Evolutionary conservation across 2,329 filamentous ascomycete species (phyloP), one percentile per base, ranked within the genome.

Genomic region (Scleromitrula shiraiana): DNA sequence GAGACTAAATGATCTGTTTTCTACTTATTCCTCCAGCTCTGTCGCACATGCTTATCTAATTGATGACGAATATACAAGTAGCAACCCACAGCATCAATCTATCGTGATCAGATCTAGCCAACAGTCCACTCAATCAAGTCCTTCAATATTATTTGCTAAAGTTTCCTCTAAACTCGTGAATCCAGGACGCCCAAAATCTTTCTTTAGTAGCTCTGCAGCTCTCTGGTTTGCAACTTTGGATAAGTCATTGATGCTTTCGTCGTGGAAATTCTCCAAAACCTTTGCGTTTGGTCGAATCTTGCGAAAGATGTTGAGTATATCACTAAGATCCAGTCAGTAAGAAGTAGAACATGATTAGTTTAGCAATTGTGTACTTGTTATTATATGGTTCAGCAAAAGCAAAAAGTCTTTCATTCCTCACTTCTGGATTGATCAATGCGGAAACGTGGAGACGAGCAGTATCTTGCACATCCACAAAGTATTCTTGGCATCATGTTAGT

Each of bases 401-500:
- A 33, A 60, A 59, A 4, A 66, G 32, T 5, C 64, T 61, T 35
- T 53, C 49, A 12, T 54, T 55, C 23, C 56, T 38, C 3, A 65
- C 54, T 3, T 59, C 55, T 2, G 58, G 52, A 19, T 63, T 56
- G 7, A 61, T 51, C 3, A 63, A 41, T 7, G 58, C 59, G 2
- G 60, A 60, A 3, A 65, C 54, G 32, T 66, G 63, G 14, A 66
- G 48, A 20, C 56, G 41, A 1, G 58, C 64, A 5, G 49, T 46
- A 43, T 66, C 62, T 35, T 59, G 53, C 7, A 65, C 60, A 45
- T 57, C 49, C 3, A 57, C 68, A 70, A 65, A 72, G 17, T 39
- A 54, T 43, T 55, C 35, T 37, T 17, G 7, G 2, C 9, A 4
- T 9, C 8, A 14, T 12, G 19, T 37, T 12, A 37, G 35, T 14